These are phyloP conservation scores for Crithidia fasciculata DNA, from an alignment of 208 protist species.

Conservation along the genomic window DNA sequence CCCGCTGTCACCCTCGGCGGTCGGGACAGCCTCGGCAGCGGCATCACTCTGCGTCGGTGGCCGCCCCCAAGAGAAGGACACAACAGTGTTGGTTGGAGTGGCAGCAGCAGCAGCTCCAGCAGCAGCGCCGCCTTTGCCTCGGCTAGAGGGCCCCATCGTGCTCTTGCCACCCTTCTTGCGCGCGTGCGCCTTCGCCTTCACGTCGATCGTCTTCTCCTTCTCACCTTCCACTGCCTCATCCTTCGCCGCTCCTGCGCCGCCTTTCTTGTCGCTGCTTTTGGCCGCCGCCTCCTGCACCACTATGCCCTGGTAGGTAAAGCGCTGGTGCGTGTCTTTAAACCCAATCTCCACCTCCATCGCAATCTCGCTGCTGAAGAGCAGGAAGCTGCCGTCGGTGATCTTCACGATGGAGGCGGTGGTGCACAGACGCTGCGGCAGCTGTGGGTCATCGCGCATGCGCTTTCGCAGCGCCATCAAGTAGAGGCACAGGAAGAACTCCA, in stretches of 20 bases:
- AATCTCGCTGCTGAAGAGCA: slow-evolving; percentile 56
- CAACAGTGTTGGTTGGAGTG: not conserved
- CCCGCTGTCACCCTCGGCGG: slow-evolving; percentile 28
- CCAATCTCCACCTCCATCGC: slow-evolving; percentile 57
- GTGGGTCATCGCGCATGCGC: slow-evolving; percentile 26
- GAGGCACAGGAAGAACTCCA: slow-evolving; percentile 70
- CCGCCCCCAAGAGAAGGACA: slow-evolving; percentile 2
- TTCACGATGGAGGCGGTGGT: slow-evolving; percentile 34
- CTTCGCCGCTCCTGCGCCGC: not conserved
- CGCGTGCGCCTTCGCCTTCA: slow-evolving; percentile 30
- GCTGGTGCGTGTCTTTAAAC: slow-evolving; percentile 53
- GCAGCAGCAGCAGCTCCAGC: not conserved
- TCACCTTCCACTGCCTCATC: not conserved
- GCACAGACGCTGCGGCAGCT: slow-evolving; percentile 21
- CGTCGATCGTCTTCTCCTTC: slow-evolving; percentile 15
- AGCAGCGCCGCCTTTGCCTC: not conserved
- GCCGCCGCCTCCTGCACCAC: slow-evolving; percentile 2
- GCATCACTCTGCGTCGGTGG: not conserved
- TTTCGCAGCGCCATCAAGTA: slow-evolving; percentile 74
- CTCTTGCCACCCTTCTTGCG: slow-evolving; percentile 41
- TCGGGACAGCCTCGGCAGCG: not conserved
- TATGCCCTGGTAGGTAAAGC: slow-evolving; percentile 31
- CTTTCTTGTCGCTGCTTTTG: not conserved
- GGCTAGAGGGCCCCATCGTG: slow-evolving; percentile 8
- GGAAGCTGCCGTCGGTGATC: slow-evolving; percentile 27